phyloP scores from a whole-genome alignment of 371 early-diverging fungal genomes.

The Vairimorpha apis region DNA sequence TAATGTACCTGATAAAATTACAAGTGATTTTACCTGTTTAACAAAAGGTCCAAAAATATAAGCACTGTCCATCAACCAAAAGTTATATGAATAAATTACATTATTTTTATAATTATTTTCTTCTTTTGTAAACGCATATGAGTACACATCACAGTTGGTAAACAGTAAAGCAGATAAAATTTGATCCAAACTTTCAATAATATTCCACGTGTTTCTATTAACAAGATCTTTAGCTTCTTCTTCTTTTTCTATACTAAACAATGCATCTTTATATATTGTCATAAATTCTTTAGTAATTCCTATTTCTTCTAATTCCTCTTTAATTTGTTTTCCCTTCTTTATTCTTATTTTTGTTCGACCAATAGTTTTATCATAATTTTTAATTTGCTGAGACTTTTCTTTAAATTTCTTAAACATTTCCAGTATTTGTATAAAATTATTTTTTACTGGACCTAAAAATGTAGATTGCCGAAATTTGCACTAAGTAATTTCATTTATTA shows the following conservation, averaged over 20 bases:
- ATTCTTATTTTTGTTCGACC: slow-evolving; percentile 6
- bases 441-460: slow-evolving; percentile 20
- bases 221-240: slow-evolving; percentile 45
- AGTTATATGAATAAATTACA: slow-evolving; percentile 32
- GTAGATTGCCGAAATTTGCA: slow-evolving; percentile 25
- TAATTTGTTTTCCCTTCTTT: slow-evolving; percentile 33
- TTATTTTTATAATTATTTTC: neutral
- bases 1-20: slow-evolving; percentile 77
- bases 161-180: slow-evolving; percentile 37
- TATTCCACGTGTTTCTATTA: slow-evolving; percentile 17
- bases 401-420: slow-evolving; percentile 32
- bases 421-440: slow-evolving; percentile 13
- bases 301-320: slow-evolving; percentile 44
- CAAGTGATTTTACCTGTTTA: slow-evolving; percentile 65
- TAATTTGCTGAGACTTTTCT: neutral
- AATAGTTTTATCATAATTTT: slow-evolving; percentile 9
- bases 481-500: slow-evolving; percentile 50
- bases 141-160: slow-evolving; percentile 27
- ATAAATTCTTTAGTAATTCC: slow-evolving; percentile 39
- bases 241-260: slow-evolving; percentile 15
- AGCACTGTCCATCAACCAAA: slow-evolving; percentile 64
- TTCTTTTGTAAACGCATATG: slow-evolving; percentile 30
- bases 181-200: slow-evolving; percentile 28
- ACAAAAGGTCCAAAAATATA: slow-evolving; percentile 60
- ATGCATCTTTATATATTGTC: slow-evolving; percentile 17